Conservation (phyloP, 108 stramenopile genomes). For the Pelagomonas calceolata region DNA sequence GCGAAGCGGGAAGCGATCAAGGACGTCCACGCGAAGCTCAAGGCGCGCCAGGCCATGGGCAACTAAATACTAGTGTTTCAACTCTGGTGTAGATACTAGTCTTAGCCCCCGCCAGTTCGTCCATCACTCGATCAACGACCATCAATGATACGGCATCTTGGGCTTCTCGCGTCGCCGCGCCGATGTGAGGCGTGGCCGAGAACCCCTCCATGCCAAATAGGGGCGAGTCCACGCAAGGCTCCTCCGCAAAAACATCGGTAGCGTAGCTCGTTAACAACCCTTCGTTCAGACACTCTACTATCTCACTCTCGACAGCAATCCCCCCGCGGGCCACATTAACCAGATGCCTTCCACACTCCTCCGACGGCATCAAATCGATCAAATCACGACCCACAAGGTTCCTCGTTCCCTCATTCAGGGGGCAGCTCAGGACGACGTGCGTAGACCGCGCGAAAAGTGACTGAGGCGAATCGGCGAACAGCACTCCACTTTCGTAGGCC, state of each 20-base stretch:
- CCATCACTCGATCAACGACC: too few relatives aligned
- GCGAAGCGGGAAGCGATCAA: conserved; percentile 98
- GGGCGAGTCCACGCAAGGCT: background rate
- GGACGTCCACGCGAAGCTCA: conserved; percentile 69
- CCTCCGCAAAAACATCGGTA: background rate
- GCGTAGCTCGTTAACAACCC: background rate
- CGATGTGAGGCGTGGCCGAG: background rate
- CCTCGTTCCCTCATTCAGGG: background rate
- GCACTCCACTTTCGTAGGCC: background rate
- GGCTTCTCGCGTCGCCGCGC: background rate
- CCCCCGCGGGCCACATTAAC: background rate
- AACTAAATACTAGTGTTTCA: too few relatives aligned
- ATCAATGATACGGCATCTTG: background rate
- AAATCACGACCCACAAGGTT: background rate
- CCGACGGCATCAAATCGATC: background rate
- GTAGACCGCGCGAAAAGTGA: background rate
- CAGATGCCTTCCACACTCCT: background rate
- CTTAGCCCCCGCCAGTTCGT: too few relatives aligned
- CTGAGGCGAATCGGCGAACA: background rate
- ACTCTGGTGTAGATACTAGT: too few relatives aligned
- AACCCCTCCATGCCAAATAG: background rate
- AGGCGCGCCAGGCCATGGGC: conserved; percentile 57
- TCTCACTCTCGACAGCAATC: background rate
- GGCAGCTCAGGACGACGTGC: background rate
- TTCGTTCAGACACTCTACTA: background rate